These are phyloP conservation scores for Cardamine occulta DNA, from an alignment of 345 rosid genomes.

Conservation along the genomic window DNA sequence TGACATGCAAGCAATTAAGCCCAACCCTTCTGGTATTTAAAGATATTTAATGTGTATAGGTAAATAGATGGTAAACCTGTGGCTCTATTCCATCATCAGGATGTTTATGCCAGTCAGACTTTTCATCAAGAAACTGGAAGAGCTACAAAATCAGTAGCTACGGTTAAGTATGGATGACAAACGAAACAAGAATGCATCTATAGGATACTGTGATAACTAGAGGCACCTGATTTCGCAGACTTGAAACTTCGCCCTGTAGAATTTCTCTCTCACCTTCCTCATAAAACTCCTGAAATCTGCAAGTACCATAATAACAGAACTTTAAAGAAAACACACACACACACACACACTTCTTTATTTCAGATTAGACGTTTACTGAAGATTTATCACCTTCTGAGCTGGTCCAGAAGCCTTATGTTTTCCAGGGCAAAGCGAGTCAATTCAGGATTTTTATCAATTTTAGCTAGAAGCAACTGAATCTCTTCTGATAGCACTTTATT, in stretches of 20 bases:
- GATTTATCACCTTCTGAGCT: slow-evolving; percentile 69
- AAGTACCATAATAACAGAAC: slow-evolving; percentile 37
- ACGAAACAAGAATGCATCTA: slow-evolving; percentile 17
- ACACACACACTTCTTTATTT: slow-evolving; percentile 3
- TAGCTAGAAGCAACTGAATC: slow-evolving; percentile 84
- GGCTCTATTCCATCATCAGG: slow-evolving; percentile 45
- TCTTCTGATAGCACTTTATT: slow-evolving; percentile 72
- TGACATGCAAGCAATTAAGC: slow-evolving; percentile 11
- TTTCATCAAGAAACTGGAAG: slow-evolving; percentile 64
- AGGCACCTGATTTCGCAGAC: slow-evolving; percentile 77
- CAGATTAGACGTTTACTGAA: slow-evolving; percentile 18
- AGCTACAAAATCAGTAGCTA: slow-evolving; percentile 51
- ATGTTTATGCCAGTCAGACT: slow-evolving; percentile 49
- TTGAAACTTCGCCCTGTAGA: slow-evolving; percentile 69
- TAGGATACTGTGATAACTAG: slow-evolving; percentile 18
- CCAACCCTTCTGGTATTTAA: background rate
- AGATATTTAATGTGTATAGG: slow-evolving; percentile 23
- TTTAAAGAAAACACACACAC: slow-evolving; percentile 5
- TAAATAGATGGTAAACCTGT: slow-evolving; percentile 52
- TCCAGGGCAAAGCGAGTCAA: slow-evolving; percentile 93
- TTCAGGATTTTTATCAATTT: slow-evolving; percentile 90
- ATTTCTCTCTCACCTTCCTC: slow-evolving; percentile 96
- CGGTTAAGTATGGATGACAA: slow-evolving; percentile 14
- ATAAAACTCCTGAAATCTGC: slow-evolving; percentile 90
- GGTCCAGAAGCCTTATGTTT: slow-evolving; percentile 90